These are phyloP conservation scores for Microsporum canis DNA, from an alignment of 2,329 filamentous ascomycete genomes.

Conservation along the genomic window DNA sequence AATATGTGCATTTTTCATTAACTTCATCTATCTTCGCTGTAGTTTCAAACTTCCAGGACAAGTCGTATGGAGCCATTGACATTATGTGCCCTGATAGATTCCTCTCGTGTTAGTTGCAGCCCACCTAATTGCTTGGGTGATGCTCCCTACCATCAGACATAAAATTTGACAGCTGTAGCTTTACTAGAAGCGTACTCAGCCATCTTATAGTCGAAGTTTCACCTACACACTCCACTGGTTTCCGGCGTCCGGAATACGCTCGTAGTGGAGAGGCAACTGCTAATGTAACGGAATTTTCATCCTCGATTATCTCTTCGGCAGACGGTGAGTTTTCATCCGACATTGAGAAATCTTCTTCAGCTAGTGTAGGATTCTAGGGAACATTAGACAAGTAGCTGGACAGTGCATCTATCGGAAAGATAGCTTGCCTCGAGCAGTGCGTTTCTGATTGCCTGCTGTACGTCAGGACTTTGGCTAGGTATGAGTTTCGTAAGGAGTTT, in stretches of 20 bases:
- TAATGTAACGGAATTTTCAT: conserved; percentile 12
- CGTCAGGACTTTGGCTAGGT: conserved; percentile 10
- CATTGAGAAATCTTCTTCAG: conserved; percentile 11
- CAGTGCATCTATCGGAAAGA: neutral
- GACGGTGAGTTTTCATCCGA: conserved; percentile 7
- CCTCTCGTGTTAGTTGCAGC: neutral
- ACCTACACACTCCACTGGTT: conserved; percentile 9
- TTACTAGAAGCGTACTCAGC: conserved; percentile 12
- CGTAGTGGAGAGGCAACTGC: conserved; percentile 9
- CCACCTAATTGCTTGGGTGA: neutral
- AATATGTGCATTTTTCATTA: conserved; percentile 24
- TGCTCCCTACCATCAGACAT: conserved; percentile 2
- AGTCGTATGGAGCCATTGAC: neutral
- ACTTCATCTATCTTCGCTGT: neutral
- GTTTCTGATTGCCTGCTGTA: conserved; percentile 14
- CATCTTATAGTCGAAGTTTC: conserved; percentile 14
- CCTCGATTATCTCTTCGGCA: conserved; percentile 12
- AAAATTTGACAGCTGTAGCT: conserved; percentile 4
- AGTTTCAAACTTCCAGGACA: neutral
- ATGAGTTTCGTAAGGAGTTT: conserved; percentile 13
- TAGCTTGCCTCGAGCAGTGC: conserved; percentile 12
- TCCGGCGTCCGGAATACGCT: conserved; percentile 10
- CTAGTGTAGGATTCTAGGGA: neutral
- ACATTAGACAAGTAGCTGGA: neutral
- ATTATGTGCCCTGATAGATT: neutral